phyloP scores from a whole-genome alignment of 352 stramenopile genomes.

The Plasmopara viticola region DNA sequence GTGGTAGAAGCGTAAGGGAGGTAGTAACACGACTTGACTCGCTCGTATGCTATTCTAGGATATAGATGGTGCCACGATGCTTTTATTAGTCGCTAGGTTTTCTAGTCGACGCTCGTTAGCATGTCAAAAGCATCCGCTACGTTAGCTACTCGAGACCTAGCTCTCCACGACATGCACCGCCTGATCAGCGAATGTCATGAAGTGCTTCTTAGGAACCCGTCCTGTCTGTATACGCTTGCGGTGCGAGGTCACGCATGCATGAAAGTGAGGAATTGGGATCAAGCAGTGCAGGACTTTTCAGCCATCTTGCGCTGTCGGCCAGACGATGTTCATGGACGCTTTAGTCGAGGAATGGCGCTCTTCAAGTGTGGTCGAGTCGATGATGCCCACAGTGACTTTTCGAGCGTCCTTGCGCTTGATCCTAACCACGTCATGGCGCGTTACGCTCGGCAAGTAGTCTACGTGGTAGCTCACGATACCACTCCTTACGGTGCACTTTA shows the following conservation, averaged over 20 bases:
- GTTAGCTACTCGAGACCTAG: constrained; percentile 9
- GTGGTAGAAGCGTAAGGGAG: no score
- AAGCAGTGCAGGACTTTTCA: constrained; percentile 50
- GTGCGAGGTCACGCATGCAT: constrained; percentile 62
- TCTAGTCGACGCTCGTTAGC: not conserved
- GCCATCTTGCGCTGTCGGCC: constrained; percentile 37
- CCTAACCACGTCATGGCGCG: constrained; percentile 74
- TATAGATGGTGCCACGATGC: not conserved
- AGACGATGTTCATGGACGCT: constrained; percentile 56
- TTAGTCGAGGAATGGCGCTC: constrained; percentile 48
- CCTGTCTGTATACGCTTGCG: constrained; percentile 52
- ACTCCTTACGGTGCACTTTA: not conserved
- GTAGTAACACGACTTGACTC: not conserved
- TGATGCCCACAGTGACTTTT: constrained; percentile 55
- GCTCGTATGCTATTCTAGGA: not conserved
- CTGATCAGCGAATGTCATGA: constrained; percentile 53
- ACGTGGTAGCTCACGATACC: no score
- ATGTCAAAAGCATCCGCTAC: constrained; percentile 4
- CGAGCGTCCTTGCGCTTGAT: constrained; percentile 52
- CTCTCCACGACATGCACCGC: constrained; percentile 41
- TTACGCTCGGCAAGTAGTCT: constrained; percentile 21
- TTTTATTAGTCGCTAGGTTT: not conserved
- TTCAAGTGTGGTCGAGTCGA: constrained; percentile 29
- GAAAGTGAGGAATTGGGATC: constrained; percentile 61
- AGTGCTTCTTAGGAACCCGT: constrained; percentile 33